phyloP scores from a whole-genome alignment of 352 stramenopile genomes.

The Peronospora farinosa region DNA sequence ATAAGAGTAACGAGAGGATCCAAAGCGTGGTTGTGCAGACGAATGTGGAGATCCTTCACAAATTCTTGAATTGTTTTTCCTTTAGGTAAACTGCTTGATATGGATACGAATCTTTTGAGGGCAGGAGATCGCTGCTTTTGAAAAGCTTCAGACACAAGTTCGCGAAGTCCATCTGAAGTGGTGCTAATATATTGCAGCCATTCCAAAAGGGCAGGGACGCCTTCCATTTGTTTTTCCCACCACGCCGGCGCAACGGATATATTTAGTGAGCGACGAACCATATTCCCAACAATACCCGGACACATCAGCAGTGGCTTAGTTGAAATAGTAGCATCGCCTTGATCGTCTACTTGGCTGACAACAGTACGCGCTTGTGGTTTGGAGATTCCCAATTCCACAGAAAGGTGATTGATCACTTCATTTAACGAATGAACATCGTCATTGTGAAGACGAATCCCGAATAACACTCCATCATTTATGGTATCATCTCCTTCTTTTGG shows the following conservation, averaged over 20 bases:
- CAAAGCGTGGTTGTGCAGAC: constrained; percentile 30
- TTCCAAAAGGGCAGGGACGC: constrained; percentile 46
- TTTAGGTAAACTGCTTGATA: constrained; percentile 28
- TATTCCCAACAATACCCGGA: constrained; percentile 34
- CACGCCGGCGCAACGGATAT: constrained; percentile 59
- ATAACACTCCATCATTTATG: constrained; percentile 18
- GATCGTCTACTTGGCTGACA: constrained; percentile 54
- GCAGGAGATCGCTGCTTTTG: constrained; percentile 38
- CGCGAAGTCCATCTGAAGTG: constrained; percentile 60
- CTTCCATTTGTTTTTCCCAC: constrained; percentile 63
- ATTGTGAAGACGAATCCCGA: constrained; percentile 75
- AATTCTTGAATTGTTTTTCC: constrained; percentile 30
- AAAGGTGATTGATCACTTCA: constrained; percentile 68
- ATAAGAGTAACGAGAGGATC: constrained; percentile 21
- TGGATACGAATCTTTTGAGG: constrained; percentile 28
- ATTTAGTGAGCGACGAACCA: constrained; percentile 64
- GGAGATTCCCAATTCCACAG: constrained; percentile 43
- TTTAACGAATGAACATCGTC: constrained; percentile 76
- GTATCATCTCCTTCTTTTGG: constrained; percentile 4
- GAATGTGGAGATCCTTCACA: constrained; percentile 31
- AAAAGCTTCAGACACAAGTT: constrained; percentile 62
- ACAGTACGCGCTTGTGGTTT: constrained; percentile 41
- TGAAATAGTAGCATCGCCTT: constrained; percentile 47
- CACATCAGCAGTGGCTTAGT: constrained; percentile 47
- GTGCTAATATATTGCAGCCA: constrained; percentile 72